These are phyloP conservation scores for Knoxia roxburghii DNA, from an alignment of 257 asterid genomes.

Conservation along the genomic window DNA sequence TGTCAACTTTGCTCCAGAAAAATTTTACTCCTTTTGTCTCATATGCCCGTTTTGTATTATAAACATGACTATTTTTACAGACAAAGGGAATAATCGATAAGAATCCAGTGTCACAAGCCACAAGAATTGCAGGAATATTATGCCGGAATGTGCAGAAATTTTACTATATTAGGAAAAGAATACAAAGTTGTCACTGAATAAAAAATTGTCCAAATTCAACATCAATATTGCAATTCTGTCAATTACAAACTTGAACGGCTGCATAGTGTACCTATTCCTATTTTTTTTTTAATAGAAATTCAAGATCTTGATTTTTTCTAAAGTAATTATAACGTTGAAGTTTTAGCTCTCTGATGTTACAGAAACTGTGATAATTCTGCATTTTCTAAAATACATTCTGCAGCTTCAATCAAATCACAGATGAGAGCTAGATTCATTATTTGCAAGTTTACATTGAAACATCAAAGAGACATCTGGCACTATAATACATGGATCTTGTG, in stretches of 20 bases:
- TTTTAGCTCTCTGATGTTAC: too few species aligned
- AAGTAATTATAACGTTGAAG: not conserved
- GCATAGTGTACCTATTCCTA: not conserved
- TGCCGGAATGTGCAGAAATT: too few species aligned
- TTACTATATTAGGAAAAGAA: too few species aligned
- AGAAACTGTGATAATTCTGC: not conserved
- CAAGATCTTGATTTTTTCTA: not conserved
- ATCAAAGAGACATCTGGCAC: constrained; percentile 43
- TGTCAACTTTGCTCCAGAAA: too few species aligned
- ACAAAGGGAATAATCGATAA: too few species aligned
- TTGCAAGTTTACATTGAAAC: constrained; percentile 45
- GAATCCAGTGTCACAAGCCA: too few species aligned
- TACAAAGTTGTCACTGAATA: too few species aligned
- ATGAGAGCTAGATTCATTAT: not conserved
- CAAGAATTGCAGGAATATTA: too few species aligned
- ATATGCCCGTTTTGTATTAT: too few species aligned
- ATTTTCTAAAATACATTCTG: not conserved
- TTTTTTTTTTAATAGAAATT: not conserved
- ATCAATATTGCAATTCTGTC: not conserved
- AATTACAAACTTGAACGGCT: not conserved
- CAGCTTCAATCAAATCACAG: not conserved
- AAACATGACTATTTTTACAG: too few species aligned
- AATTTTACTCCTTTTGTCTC: too few species aligned
- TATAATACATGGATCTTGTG: constrained; percentile 44
- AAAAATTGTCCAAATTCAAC: too few species aligned